phyloP scores from a whole-genome alignment of 73 alveolate species.

The Tetrahymena malaccensis region DNA sequence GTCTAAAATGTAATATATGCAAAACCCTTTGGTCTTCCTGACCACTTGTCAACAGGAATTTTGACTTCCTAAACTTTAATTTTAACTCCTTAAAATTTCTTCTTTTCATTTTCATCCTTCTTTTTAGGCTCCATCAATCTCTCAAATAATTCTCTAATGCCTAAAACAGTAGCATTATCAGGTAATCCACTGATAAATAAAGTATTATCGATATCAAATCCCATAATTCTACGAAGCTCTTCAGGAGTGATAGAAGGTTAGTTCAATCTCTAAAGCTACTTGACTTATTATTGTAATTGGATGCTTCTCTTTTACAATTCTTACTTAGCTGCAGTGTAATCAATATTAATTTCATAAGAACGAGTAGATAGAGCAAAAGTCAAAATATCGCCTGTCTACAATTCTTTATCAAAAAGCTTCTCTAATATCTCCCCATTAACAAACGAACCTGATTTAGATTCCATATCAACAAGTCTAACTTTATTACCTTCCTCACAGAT shows the following conservation, averaged over 20 bases:
- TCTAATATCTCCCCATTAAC: slow-evolving; percentile 46
- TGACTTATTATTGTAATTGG: slow-evolving; percentile 44
- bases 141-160: slow-evolving; percentile 18
- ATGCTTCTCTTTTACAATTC: slow-evolving; percentile 43
- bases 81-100: neutral
- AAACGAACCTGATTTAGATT: slow-evolving; percentile 62
- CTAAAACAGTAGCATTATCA: slow-evolving; percentile 49
- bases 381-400: slow-evolving; percentile 43
- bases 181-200: slow-evolving; percentile 55
- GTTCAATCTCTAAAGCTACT: slow-evolving; percentile 41
- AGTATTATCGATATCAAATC: slow-evolving; percentile 48
- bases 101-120: neutral
- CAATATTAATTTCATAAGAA: slow-evolving; percentile 44
- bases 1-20: slow-evolving; percentile 59
- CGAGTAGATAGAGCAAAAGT: slow-evolving; percentile 61
- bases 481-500: slow-evolving; percentile 43
- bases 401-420: slow-evolving; percentile 31
- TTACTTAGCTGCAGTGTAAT: slow-evolving; percentile 51
- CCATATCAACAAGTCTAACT: slow-evolving; percentile 55
- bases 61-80: slow-evolving; percentile 29
- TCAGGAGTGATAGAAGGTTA: slow-evolving; percentile 45
- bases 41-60: slow-evolving; percentile 55
- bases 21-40: slow-evolving; percentile 51
- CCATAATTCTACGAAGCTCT: slow-evolving; percentile 48
- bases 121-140: slow-evolving; percentile 49